Conservation (phyloP, 2,329 filamentous ascomycete species). For the Rutstroemia sp. region DNA sequence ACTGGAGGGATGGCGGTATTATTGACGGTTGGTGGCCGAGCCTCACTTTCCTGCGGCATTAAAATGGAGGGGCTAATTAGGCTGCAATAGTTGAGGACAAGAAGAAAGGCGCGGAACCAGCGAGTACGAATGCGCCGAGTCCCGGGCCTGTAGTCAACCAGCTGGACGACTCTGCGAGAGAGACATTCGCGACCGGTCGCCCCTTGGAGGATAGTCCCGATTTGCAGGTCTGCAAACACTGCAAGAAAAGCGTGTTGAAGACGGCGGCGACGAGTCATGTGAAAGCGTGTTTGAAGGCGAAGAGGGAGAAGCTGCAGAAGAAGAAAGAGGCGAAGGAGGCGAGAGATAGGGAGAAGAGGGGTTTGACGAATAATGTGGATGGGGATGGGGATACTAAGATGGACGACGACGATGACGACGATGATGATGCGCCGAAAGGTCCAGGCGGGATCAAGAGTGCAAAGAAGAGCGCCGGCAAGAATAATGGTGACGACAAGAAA, state of each 20-base stretch:
- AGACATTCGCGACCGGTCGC: slow-evolving; percentile 74
- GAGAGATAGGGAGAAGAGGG: slow-evolving; percentile 35
- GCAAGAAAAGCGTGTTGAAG: slow-evolving; percentile 79
- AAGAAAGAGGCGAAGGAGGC: slow-evolving; percentile 32
- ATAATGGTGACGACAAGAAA: slow-evolving; percentile 47
- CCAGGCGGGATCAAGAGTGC: slow-evolving; percentile 31
- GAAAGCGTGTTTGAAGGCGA: slow-evolving; percentile 68
- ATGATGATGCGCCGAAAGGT: slow-evolving; percentile 35
- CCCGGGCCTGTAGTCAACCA: slow-evolving; percentile 54
- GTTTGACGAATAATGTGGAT: slow-evolving; percentile 28
- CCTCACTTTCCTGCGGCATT: neutral
- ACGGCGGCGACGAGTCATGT: slow-evolving; percentile 73
- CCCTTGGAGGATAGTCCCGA: slow-evolving; percentile 76
- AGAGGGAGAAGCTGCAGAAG: slow-evolving; percentile 29
- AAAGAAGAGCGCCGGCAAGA: slow-evolving; percentile 62
- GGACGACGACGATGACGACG: slow-evolving; percentile 36
- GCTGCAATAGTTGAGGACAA: slow-evolving; percentile 40
- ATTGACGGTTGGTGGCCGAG: slow-evolving; percentile 46
- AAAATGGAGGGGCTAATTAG: slow-evolving; percentile 1
- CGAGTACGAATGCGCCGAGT: slow-evolving; percentile 37
- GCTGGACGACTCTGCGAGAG: slow-evolving; percentile 67
- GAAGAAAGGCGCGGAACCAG: slow-evolving; percentile 40
- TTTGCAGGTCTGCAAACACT: slow-evolving; percentile 83
- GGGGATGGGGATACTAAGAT: slow-evolving; percentile 29
- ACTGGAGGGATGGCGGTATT: slow-evolving; percentile 62